Evolutionary conservation across 192 early-diverging fungal genomes (phyloP), one percentile per base, ranked within the genome.

Genomic region (Backusella macrospora): DNA sequence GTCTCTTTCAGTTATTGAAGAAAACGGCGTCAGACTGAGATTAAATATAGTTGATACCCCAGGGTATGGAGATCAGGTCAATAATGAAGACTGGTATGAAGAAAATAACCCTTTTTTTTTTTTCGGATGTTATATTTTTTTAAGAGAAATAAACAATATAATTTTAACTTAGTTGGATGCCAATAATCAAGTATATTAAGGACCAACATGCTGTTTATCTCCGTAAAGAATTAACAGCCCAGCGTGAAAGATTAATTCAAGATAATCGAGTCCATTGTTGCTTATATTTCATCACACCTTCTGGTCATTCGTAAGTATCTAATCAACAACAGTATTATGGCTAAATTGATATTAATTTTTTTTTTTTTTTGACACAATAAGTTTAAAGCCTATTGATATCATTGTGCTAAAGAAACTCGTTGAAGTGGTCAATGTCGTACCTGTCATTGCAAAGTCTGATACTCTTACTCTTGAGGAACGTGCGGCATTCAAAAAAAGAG

Each of bases 131-230:
- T 12, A 13, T 65, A 16, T 37, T n/a, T 38, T 4, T 5, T 16
- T 23, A 68, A 26, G 3, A 44, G 47, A 46, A n/a, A 15, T 68
- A 43, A 34, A 0, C 29, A 34, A 34, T 46, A 23, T 67, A 12
- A 23, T 26, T 34, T 37, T 34, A 14, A 38, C 8, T 23, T 77
- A 93, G 92, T 83, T 98, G 96, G 96, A 94, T 96, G 71, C 96
- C 95, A n/a, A 95, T 99, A 72, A 90, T 96, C 80, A 97, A 97
- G 85, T 96, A 96, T 87, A 98, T 99, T 80, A 96, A 97, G 87
- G 98, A 98, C 80, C 98, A 98, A 86, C 97, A 99, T 87, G 92
- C 92, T 21, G 87, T 91, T 63, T 99, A 94, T 85, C 87, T 99
- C 62, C 91, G 95, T 81, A 94, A 96, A 81, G 98, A 99, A 83